Evolutionary conservation across 495 filamentous ascomycete genomes (phyloP), one percentile per base, ranked within the genome.

Genomic region (Parathielavia appendiculata): DNA sequence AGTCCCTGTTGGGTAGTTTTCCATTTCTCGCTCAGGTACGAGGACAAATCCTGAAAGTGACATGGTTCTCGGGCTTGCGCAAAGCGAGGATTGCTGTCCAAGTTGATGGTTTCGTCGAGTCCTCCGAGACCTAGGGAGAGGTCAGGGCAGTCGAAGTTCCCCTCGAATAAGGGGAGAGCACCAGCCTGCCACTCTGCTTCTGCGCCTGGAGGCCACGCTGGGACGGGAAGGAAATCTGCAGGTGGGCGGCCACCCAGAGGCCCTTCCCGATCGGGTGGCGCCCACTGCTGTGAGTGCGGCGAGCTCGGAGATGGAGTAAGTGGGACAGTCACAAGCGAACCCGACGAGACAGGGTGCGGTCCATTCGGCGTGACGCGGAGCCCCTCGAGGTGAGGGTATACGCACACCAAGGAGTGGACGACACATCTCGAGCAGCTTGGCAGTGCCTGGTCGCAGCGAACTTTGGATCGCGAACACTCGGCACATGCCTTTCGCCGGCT

Each of bases 401-500:
- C 14, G 41, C 52, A 54, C 3, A 10, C 1, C 7, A 54, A 16
- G 16, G 1, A 0, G 23, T 54, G 52, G 3, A 46, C 41, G 11
- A 17, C 30, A 36, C 52, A 54, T 10, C 52, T 34, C 6, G 52
- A 54, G 32, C 52, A 54, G 10, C 1, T n/a, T 1, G 40, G 52
- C 9, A 54, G 0, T 1, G 17, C 52, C 9, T 45, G 52, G 39
- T 54, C 52, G 40, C 52, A 54, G 5, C 52, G 52, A 6, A 54
- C 40, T 16, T 54, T 44, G 51, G 52, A 54, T 14, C 52, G 39
- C n/a, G 52, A 35, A 16, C 52, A 54, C 30, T 54, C 52, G 17
- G 39, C 23, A 40, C 41, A 54, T 1, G 52, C 39, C 39, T 54
- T 54, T 23, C 35, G 34, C 4, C 52, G 52, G 19, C 26, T 14